These are phyloP conservation scores for Microsporum canis DNA, from an alignment of 2,329 filamentous ascomycete species.

Conservation along the genomic window DNA sequence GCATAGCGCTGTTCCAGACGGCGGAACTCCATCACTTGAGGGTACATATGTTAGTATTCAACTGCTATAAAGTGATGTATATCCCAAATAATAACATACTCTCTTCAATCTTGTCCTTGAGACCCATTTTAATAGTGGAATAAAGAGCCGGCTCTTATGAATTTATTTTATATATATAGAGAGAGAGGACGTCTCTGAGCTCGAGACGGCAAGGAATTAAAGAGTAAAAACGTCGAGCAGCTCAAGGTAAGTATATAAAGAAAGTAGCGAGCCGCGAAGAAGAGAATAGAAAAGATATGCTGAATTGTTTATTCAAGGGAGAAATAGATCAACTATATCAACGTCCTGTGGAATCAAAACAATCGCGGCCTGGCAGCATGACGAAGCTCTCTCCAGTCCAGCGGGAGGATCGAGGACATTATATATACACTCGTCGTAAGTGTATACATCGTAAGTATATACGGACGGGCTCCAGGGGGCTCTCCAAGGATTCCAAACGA, in stretches of 20 bases:
- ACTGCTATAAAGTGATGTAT: conserved; percentile 22
- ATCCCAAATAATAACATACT: conserved; percentile 28
- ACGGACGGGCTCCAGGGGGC: neutral
- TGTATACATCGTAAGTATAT: neutral
- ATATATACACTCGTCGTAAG: neutral
- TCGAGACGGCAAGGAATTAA: neutral
- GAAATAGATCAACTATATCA: conserved; percentile 2
- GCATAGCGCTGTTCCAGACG: conserved; percentile 93
- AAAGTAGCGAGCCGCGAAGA: neutral
- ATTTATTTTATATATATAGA: neutral
- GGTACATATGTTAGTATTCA: conserved; percentile 20
- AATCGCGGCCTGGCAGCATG: neutral
- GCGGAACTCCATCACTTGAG: conserved; percentile 66
- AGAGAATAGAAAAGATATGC: conserved; percentile 2
- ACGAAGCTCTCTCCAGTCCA: neutral
- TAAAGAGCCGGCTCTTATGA: neutral
- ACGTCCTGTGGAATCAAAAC: neutral
- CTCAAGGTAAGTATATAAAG: neutral
- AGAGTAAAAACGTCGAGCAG: neutral
- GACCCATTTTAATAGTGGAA: conserved; percentile 29
- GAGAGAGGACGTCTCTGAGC: neutral
- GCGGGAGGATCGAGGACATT: neutral
- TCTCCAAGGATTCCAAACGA: neutral
- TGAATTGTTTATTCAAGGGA: neutral
- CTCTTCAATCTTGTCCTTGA: conserved; percentile 41